Evolutionary conservation across 371 early-diverging fungal genomes (phyloP), one percentile per base, ranked within the genome.

Genomic region (Vairimorpha ceranae): DNA sequence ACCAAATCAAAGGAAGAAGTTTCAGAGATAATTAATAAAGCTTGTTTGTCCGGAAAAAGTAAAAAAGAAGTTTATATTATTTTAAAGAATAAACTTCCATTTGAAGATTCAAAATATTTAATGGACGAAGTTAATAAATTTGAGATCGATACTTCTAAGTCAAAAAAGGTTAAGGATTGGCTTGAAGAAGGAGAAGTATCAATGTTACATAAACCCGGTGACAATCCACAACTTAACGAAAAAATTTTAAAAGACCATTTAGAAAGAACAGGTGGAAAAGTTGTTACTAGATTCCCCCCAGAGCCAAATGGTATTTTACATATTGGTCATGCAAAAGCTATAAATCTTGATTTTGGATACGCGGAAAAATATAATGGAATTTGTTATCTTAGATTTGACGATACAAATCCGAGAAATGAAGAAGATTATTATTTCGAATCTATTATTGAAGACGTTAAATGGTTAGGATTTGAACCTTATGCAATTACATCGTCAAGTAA

Each of bases 271-370:
- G 90, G 90, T 59, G 92, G 94, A 7, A 89, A 88, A 79, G 96
- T 96, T 0, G 83, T 93, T 27, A 98, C 98, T 0, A 91, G 99
- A 58, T 99, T 99, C 87, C 99, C 99, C 21, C 99, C 99, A 48
- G 99, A 97, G 86, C 99, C 99, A 66, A 96, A 94, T 80, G 98
- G 99, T 17, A 93, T 88, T 85, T 81, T 92, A 64, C 98, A 99
- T 82, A 95, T 99, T 84, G 98, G 99, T 65, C 99, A 99, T 83
- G 97, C 97, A 59, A 99, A 99, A 85, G 97, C 97, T 38, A 92
- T 97, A 86, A 95, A 96, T 83, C 88, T 98, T 80, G 93, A 92
- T 84, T 97, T 97, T 87, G 93, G 93, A 66, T 95, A 93, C 78
- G 97, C 94, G 35, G 87, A 89, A 74, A 91, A 91, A 14, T 89